phyloP scores from a whole-genome alignment of 768 basidiomycete species.

The Amanita rimosa region DNA sequence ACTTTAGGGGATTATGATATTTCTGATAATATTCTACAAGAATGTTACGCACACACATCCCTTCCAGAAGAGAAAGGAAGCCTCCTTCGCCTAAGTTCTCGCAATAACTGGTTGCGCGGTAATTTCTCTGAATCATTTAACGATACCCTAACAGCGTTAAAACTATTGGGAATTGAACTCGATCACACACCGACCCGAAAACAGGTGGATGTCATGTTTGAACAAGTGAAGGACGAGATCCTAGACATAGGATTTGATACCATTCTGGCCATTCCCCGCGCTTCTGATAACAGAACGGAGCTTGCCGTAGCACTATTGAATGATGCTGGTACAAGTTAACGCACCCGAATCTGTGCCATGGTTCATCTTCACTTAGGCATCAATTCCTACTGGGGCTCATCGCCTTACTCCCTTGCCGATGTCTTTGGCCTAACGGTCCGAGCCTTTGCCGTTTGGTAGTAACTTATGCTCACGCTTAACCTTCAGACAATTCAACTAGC shows the following conservation, averaged over 20 bases:
- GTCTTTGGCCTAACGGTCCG: constrained; percentile 54
- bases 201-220: constrained; percentile 55
- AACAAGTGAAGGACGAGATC: constrained; percentile 61
- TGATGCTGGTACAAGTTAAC: constrained; percentile 41
- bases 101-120: constrained; percentile 52
- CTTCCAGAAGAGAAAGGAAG: constrained; percentile 44
- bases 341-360: not conserved
- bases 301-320: constrained; percentile 56
- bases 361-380: constrained; percentile 28
- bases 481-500: constrained; percentile 53
- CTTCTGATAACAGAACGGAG: constrained; percentile 46
- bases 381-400: constrained; percentile 62
- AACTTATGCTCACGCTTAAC: not conserved
- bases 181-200: constrained; percentile 37
- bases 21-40: constrained; percentile 41
- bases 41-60: constrained; percentile 39
- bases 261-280: constrained; percentile 50
- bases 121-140: constrained; percentile 43
- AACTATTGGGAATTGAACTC: constrained; percentile 50
- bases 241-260: constrained; percentile 59
- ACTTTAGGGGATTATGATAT: constrained; percentile 37
- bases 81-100: constrained; percentile 46
- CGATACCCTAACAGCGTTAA: constrained; percentile 49
- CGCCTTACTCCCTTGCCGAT: constrained; percentile 42
- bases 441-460: constrained; percentile 1